These are phyloP conservation scores for Clarireedia paspali DNA, from an alignment of 2,329 filamentous ascomycete genomes.

Conservation along the genomic window DNA sequence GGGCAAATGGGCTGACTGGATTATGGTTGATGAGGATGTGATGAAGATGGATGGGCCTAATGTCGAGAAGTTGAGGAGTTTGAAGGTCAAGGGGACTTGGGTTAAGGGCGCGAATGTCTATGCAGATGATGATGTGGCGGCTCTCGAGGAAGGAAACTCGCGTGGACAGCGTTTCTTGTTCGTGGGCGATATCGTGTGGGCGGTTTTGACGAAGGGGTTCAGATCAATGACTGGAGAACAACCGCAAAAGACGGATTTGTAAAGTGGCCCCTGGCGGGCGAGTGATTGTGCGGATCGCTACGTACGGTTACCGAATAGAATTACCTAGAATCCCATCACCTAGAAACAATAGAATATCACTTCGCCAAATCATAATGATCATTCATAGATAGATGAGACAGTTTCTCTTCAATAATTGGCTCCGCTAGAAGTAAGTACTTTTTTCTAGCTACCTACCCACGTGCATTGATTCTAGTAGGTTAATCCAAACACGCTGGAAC, in stretches of 20 bases:
- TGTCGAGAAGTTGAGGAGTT: slow-evolving; percentile 41
- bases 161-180: background rate
- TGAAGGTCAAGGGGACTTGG: slow-evolving; percentile 61
- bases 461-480: too few species aligned
- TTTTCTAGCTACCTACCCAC: too few species aligned
- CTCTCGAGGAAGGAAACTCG: background rate
- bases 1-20: slow-evolving; percentile 62
- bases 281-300: too few species aligned
- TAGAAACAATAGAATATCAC: too few species aligned
- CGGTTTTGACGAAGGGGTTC: background rate
- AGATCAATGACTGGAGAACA: background rate
- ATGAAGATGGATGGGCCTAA: slow-evolving; percentile 27
- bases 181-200: background rate
- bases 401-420: too few species aligned
- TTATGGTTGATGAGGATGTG: slow-evolving; percentile 56
- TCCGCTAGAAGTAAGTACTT: too few species aligned
- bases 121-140: background rate
- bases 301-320: too few species aligned
- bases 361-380: too few species aligned
- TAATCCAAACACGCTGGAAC: too few species aligned
- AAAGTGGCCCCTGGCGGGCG: background rate
- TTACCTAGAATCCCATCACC: too few species aligned
- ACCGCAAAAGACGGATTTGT: background rate
- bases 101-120: slow-evolving; percentile 42
- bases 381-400: too few species aligned